Percentiles rank a stretch among this genome's conserved stretches.
These are phyloP conservation scores for Ophiosphaerella herpotricha DNA, from an alignment of 2,329 filamentous ascomycete genomes.

Conservation along the genomic window DNA sequence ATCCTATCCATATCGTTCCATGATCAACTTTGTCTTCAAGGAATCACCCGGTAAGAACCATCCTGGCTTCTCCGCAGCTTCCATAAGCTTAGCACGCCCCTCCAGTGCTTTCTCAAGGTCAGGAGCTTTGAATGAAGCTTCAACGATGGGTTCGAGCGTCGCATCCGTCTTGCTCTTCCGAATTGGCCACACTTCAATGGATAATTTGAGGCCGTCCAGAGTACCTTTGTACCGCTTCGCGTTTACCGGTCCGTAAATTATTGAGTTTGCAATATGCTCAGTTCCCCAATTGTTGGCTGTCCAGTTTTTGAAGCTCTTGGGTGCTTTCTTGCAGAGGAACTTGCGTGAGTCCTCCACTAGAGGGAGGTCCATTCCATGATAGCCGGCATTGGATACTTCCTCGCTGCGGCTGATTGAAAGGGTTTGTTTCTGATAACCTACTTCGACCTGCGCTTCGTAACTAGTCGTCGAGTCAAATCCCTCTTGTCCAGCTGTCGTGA, in stretches of 20 bases:
- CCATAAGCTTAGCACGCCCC: not conserved
- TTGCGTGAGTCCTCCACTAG: slow-evolving; percentile 7
- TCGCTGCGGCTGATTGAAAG: slow-evolving; percentile 44
- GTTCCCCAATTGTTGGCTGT: not conserved
- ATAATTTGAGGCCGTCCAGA: not conserved
- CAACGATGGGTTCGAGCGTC: not conserved
- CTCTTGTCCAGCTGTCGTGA: slow-evolving; percentile 37
- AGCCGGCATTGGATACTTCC: slow-evolving; percentile 22
- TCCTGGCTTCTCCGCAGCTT: not conserved
- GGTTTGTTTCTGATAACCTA: slow-evolving; percentile 43
- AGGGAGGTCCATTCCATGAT: slow-evolving; percentile 32
- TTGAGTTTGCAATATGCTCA: not conserved
- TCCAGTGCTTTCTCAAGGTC: not conserved
- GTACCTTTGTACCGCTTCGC: slow-evolving; percentile 1
- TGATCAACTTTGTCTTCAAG: slow-evolving; percentile 1
- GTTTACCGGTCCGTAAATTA: slow-evolving; percentile 1
- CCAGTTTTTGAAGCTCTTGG: slow-evolving; percentile 3
- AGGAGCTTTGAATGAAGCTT: not conserved
- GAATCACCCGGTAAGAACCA: slow-evolving; percentile 1
- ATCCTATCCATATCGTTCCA: slow-evolving; percentile 1
- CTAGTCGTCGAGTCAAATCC: slow-evolving; percentile 41
- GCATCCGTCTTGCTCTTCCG: not conserved
- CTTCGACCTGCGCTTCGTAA: slow-evolving; percentile 46
- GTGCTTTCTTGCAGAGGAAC: slow-evolving; percentile 1
- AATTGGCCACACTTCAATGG: not conserved